phyloP scores from a whole-genome alignment of 352 stramenopile genomes.

The Globisporangium canariense region DNA sequence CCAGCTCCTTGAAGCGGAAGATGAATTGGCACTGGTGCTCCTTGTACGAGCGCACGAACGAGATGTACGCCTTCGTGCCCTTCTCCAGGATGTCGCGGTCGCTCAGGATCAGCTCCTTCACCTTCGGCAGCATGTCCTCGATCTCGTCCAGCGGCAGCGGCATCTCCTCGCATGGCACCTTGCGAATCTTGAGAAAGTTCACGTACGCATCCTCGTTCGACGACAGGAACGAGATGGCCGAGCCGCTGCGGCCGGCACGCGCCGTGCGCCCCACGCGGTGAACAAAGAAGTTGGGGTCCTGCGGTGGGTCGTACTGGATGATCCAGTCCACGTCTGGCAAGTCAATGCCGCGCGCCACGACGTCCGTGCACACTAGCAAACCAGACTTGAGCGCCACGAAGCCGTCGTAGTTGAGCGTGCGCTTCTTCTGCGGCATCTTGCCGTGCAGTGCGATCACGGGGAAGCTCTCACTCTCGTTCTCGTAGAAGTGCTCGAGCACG shows the following conservation, averaged over 20 bases:
- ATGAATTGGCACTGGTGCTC: constrained; percentile 99
- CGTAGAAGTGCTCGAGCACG: constrained; percentile 84
- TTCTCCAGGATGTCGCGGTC: constrained; percentile 98
- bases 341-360: constrained; percentile 98
- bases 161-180: constrained; percentile 90
- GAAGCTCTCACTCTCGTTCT: constrained; percentile 25
- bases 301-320: constrained; percentile 97
- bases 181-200: constrained; percentile 94
- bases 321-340: constrained; percentile 99
- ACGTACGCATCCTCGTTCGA: constrained; percentile 97
- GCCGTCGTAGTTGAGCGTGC: constrained; percentile 72
- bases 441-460: constrained; percentile 88
- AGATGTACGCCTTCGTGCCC: constrained; percentile 98
- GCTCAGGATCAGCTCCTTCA: constrained; percentile 86
- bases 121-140: constrained; percentile 83
- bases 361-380: constrained; percentile 98
- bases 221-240: constrained; percentile 94
- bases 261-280: constrained; percentile 98
- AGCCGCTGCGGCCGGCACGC: constrained; percentile 91
- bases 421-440: constrained; percentile 93
- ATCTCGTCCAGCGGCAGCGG: constrained; percentile 55
- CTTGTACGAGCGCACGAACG: constrained; percentile 98
- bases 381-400: constrained; percentile 60
- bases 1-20: constrained; percentile 97
- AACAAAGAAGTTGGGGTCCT: constrained; percentile 99